These are phyloP conservation scores for Marasmius tenuissimus DNA, from an alignment of 1,284 basidiomycete species.

Conservation along the genomic window DNA sequence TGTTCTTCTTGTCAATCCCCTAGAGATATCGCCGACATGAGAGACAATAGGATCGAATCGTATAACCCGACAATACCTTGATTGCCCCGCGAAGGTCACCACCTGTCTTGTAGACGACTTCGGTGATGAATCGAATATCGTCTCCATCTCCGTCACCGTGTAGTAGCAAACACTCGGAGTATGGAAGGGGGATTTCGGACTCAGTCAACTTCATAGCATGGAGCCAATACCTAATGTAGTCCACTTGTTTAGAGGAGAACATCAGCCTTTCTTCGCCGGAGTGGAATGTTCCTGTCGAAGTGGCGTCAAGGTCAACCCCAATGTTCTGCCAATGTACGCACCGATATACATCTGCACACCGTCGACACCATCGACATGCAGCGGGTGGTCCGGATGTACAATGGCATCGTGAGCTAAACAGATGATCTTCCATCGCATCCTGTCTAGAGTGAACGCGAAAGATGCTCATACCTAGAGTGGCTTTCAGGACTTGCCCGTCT, in stretches of 20 bases:
- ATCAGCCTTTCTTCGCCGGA: conserved; percentile 71
- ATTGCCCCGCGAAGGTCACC: conserved; percentile 54
- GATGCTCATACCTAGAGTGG: conserved; percentile 46
- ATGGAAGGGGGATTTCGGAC: conserved; percentile 64
- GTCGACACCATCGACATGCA: conserved; percentile 57
- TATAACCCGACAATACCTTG: conserved; percentile 41
- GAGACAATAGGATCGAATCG: conserved; percentile 1
- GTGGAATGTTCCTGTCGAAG: conserved; percentile 49
- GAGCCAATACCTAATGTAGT: conserved; percentile 85
- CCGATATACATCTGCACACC: conserved; percentile 76
- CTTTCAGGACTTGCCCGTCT: conserved; percentile 66
- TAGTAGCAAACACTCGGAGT: conserved; percentile 68
- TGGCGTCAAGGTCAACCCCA: background rate
- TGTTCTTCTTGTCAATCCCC: conserved; percentile 23
- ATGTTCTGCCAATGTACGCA: conserved; percentile 26
- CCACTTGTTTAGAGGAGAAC: conserved; percentile 80
- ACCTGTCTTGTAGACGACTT: conserved; percentile 55
- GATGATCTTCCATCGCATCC: background rate
- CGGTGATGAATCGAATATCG: conserved; percentile 54
- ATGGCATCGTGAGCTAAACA: conserved; percentile 57
- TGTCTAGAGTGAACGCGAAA: background rate
- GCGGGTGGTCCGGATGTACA: conserved; percentile 70
- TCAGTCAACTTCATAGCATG: conserved; percentile 71
- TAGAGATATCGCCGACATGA: background rate
- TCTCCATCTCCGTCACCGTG: conserved; percentile 23